Conservation (phyloP, 257 asterid species). For the Cordia subcordata region DNA sequence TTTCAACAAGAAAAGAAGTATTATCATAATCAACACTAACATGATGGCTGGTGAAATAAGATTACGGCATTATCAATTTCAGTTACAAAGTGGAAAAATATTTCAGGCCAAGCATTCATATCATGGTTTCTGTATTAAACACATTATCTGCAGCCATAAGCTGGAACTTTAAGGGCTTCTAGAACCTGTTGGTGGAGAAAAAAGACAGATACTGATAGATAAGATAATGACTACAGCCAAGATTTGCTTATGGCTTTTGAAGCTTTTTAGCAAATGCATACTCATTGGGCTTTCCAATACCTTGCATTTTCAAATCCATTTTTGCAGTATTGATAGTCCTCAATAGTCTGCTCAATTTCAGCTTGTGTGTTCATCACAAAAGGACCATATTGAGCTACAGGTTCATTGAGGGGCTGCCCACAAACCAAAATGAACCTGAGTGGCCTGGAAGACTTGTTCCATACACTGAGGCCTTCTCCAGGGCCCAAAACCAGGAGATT, state of each 20-base stretch:
- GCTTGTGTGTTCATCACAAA: slow-evolving; percentile 95
- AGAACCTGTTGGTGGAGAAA: slow-evolving; percentile 22
- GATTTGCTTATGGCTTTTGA: too few species aligned
- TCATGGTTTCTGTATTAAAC: too few species aligned
- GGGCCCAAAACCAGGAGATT: slow-evolving; percentile 73
- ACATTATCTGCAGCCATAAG: background rate
- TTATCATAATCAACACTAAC: too few species aligned
- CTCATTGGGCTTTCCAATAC: slow-evolving; percentile 62
- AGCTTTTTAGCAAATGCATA: too few species aligned
- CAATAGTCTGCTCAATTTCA: slow-evolving; percentile 68
- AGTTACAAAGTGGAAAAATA: too few species aligned
- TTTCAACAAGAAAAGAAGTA: too few species aligned
- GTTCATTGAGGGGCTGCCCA: slow-evolving; percentile 83
- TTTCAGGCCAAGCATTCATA: too few species aligned
- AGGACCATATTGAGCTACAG: slow-evolving; percentile 87
- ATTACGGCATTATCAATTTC: too few species aligned
- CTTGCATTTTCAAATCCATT: slow-evolving; percentile 91
- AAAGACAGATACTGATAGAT: slow-evolving; percentile 18
- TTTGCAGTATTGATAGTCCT: slow-evolving; percentile 65
- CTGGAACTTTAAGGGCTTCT: too few species aligned
- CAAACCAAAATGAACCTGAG: slow-evolving; percentile 68
- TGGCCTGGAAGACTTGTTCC: slow-evolving; percentile 57
- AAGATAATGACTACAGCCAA: background rate
- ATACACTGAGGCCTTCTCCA: slow-evolving; percentile 81
- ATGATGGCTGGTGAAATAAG: too few species aligned